These are phyloP conservation scores for Lyophyllum semitale DNA, from an alignment of 768 basidiomycete genomes.

Conservation along the genomic window DNA sequence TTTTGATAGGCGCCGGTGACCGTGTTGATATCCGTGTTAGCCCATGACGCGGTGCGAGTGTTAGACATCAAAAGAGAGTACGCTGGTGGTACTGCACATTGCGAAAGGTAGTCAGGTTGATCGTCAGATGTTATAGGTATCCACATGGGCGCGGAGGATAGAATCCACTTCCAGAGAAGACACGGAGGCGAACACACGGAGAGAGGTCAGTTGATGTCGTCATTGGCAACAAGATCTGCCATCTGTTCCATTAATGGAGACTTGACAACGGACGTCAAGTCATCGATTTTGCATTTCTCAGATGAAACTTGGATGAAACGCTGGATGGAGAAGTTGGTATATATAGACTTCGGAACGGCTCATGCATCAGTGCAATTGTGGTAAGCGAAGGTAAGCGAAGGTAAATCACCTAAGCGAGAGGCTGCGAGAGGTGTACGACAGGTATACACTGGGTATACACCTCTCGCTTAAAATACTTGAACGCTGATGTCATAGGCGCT, in stretches of 20 bases:
- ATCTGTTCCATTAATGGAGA: no score
- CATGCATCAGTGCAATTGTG: no score
- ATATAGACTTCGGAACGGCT: background rate
- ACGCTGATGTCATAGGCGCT: no score
- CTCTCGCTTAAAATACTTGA: no score
- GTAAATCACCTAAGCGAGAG: no score
- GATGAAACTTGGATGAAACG: no score
- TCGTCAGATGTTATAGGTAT: conserved; percentile 9
- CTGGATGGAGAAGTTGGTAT: background rate
- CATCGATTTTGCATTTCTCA: background rate
- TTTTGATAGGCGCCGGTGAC: background rate
- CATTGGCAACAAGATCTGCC: background rate
- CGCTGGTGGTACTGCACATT: background rate
- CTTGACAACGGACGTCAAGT: no score
- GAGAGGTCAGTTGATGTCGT: conserved; percentile 11
- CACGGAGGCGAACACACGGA: conserved; percentile 2
- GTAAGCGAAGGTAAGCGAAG: no score
- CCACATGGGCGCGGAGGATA: conserved; percentile 4
- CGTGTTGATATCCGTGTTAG: no score
- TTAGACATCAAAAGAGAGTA: background rate
- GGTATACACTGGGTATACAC: no score
- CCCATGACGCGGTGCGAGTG: no score
- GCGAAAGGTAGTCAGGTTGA: background rate
- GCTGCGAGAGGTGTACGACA: no score
- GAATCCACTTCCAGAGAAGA: background rate